Evolutionary conservation across 2,329 filamentous ascomycete species (phyloP), one percentile per base, ranked within the genome.

Genomic region (Alternaria sp.): DNA sequence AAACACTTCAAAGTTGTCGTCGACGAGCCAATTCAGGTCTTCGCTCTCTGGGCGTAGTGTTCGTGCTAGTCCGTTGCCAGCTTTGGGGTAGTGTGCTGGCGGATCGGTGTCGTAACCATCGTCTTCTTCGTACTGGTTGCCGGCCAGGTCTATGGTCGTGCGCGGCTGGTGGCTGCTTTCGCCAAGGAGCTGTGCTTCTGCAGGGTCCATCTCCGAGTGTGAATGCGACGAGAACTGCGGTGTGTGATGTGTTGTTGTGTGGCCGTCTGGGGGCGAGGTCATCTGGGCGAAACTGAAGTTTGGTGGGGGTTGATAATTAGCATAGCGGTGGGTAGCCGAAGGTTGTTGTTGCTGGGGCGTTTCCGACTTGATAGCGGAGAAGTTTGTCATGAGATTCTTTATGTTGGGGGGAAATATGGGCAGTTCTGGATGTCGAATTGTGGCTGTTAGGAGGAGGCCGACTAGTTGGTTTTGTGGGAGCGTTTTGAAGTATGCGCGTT

Each of bases 381-480:
- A 53, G 62, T 62, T 50, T 64, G 70, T 60, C 34, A 76, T 64
- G 0, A 77, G 61, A 27, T 54, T 59, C 5, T 67, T 63, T 20
- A 76, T 61, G 48, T 78, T 78, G 40, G 78, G 76, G n/a, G 81
- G 74, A 66, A 92, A 93, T 54, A 93, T 81, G 5, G 89, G 86
- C 6, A 93, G 80, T 54, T 88, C 85, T 3, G 90, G 89, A 62
- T 91, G 84, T 2, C 86, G 77, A 48, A 85, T 84, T 28, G 86
- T 86, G 59, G 88, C 84, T 63, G 86, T 85, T 60, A 92, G 81
- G 36, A 93, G 81, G 28, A 93, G 83, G 54, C 86, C 85, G 48
- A 92, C 85, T 1, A 94, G 82, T 40, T 88, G 83, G 10, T 83
- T 78, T 65, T 87, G 86, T 2, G 90, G 81, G 30, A 92, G 82